Evolutionary conservation across 768 basidiomycete genomes (phyloP).

Genomic region (Rhodosporidiobolus sp.): DNA sequence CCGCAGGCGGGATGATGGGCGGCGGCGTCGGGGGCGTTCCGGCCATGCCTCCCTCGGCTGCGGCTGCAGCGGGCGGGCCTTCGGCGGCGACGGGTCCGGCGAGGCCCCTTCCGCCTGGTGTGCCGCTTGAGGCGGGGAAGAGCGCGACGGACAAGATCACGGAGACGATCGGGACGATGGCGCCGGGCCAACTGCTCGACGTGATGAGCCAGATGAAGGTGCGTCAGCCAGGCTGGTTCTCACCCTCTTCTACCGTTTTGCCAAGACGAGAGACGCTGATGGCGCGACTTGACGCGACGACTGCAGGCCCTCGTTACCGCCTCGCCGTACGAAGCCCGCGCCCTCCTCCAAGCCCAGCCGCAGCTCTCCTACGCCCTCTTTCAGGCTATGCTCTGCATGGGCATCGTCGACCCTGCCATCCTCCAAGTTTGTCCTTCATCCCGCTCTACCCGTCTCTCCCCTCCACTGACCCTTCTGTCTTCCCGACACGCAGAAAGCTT

Average conservation of each 20-base stretch:
- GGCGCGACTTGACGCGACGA: no score
- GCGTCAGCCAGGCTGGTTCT: slow-evolving; percentile 43
- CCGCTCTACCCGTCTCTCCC: slow-evolving; percentile 31
- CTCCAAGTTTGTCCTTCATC: slow-evolving; percentile 59
- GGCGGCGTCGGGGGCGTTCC: neutral
- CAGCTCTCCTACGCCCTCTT: slow-evolving; percentile 95
- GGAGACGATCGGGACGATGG: slow-evolving; percentile 76
- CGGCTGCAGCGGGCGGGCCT: neutral
- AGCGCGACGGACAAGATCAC: slow-evolving; percentile 78
- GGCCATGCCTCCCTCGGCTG: slow-evolving; percentile 6
- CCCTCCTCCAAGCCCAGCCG: slow-evolving; percentile 74
- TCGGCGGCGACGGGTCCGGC: slow-evolving; percentile 49
- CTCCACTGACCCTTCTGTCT: neutral
- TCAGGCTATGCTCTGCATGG: slow-evolving; percentile 86
- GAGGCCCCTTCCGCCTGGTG: slow-evolving; percentile 68
- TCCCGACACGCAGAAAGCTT: slow-evolving; percentile 49
- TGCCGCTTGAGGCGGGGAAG: slow-evolving; percentile 66
- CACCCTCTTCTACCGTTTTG: neutral
- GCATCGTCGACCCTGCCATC: slow-evolving; percentile 83
- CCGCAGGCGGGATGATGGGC: no score
- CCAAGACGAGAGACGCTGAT: no score
- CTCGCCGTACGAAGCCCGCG: slow-evolving; percentile 82
- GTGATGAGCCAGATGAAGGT: slow-evolving; percentile 99
- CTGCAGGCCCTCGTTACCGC: slow-evolving; percentile 91
- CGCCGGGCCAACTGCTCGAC: slow-evolving; percentile 80